Evolutionary conservation across 2,329 filamentous ascomycete genomes (phyloP), one percentile per base, ranked within the genome.

Genomic region (Paraphoma sp.): DNA sequence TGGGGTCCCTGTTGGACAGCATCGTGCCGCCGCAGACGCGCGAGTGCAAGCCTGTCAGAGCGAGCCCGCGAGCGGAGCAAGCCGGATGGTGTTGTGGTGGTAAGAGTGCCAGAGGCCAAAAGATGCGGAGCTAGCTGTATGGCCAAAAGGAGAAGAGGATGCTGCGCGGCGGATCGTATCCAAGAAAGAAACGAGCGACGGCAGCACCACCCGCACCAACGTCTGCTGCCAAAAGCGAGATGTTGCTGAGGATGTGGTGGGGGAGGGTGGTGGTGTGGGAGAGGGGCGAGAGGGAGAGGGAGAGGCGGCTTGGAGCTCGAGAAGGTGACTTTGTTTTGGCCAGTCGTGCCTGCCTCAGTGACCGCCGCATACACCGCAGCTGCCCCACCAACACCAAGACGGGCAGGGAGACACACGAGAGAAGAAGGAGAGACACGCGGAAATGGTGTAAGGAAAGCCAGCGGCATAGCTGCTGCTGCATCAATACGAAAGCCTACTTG

Each of bases 1-100:
- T 81, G 41, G 76, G 76, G 53, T 82, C 79, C 51, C 72, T 69
- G 53, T 82, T 76, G 47, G 74, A 67, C 58, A 78, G 78, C 81
- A 82, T 81, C 65, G 68, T 76, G 72, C 63, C 70, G 55, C 44
- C 36, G 53, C 45, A 23, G 23, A n/a, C 10, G 43, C 40, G 28
- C 51, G 44, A 28, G 18, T 57, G 36, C 45, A 47, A 31, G 48
- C 17, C 42, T 33, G 14, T 31, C 16, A 6, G 38, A 18, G 17
- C 17, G 46, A 23, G 46, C 41, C 14, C 36, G 46, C 45, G 53
- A 29, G 40, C 28, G 36, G 30, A 17, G n/a, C 23, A 42, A 23
- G 29, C 29, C 12, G 46, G 45, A 46, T 48, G 52, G 36, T 43
- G 53, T 28, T 48, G 54, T 51, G 51, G 46, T 16, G 40, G 46